These are phyloP conservation scores for Smittium culicis DNA, from an alignment of 371 early-diverging fungal genomes.

Conservation along the genomic window DNA sequence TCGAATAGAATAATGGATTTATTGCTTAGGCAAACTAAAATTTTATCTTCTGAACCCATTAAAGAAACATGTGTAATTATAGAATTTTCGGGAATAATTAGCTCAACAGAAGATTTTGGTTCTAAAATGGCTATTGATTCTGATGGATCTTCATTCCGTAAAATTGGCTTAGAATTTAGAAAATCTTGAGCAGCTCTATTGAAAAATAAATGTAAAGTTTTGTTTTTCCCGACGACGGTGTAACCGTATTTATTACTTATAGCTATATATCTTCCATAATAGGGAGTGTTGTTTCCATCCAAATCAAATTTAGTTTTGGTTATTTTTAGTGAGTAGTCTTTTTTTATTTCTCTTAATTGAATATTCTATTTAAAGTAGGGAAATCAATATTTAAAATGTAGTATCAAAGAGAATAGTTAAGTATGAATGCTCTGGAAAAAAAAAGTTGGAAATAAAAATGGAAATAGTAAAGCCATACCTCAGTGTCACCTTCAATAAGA, in stretches of 20 bases:
- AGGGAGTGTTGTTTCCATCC: constrained; percentile 22
- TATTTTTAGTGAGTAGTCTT: constrained; percentile 14
- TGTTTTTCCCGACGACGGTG: constrained; percentile 21
- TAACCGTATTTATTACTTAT: constrained; percentile 30
- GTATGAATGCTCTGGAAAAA: too few relatives aligned
- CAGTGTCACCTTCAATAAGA: too few relatives aligned
- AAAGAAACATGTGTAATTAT: constrained; percentile 21
- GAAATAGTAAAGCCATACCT: too few relatives aligned
- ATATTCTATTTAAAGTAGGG: too few relatives aligned
- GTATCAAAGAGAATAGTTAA: too few relatives aligned
- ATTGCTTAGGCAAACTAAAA: constrained; percentile 15
- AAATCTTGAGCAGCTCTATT: constrained; percentile 11
- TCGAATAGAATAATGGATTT: constrained; percentile 19
- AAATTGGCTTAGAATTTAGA: constrained; percentile 18
- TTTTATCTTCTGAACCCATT: constrained; percentile 21
- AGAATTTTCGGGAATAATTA: constrained; percentile 16
- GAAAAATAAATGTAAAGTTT: background rate
- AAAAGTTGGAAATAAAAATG: too few relatives aligned
- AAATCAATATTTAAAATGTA: too few relatives aligned
- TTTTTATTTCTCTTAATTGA: constrained; percentile 5
- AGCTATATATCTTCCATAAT: constrained; percentile 21
- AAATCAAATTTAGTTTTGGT: constrained; percentile 16
- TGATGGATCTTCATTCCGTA: constrained; percentile 15
- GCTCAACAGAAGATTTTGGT: constrained; percentile 16
- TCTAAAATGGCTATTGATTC: constrained; percentile 17